These are phyloP conservation scores for Mallotus nudiflorus DNA, from an alignment of 345 rosid species.

Conservation along the genomic window DNA sequence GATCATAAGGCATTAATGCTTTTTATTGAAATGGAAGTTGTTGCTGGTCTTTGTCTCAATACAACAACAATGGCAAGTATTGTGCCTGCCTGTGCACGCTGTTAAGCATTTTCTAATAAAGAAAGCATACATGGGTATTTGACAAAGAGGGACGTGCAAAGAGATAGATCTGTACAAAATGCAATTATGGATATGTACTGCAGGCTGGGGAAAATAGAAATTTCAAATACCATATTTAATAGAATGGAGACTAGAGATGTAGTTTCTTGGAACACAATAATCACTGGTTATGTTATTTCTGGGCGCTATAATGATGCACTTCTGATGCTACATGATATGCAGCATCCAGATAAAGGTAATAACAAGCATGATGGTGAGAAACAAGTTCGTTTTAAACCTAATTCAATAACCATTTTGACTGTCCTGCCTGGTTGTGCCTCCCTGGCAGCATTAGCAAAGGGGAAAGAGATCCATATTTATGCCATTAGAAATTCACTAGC, in stretches of 20 bases:
- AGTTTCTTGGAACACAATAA: constrained; percentile 91
- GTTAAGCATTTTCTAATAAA: constrained; percentile 52
- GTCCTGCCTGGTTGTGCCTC: constrained; percentile 81
- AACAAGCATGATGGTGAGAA: no score
- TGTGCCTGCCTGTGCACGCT: constrained; percentile 71
- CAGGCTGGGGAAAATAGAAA: constrained; percentile 62
- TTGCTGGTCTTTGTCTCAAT: constrained; percentile 56
- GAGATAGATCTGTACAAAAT: constrained; percentile 70
- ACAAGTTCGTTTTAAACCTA: constrained; percentile 62
- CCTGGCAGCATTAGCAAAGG: constrained; percentile 71
- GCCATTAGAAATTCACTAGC: constrained; percentile 68
- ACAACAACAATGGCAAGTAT: constrained; percentile 82
- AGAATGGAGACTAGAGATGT: constrained; percentile 63
- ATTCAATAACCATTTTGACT: constrained; percentile 82
- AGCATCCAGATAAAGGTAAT: constrained; percentile 29
- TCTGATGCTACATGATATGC: constrained; percentile 63
- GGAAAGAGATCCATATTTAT: constrained; percentile 86
- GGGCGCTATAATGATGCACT: constrained; percentile 62
- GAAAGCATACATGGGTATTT: constrained; percentile 75
- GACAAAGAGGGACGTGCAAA: constrained; percentile 63
- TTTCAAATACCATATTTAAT: constrained; percentile 56
- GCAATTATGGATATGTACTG: constrained; percentile 87
- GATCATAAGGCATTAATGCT: constrained; percentile 64
- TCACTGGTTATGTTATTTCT: constrained; percentile 63
- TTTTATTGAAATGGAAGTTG: constrained; percentile 70